Evolutionary conservation across 129 eudicot species (phyloP).

Genomic region (Oenanthe sinensis): DNA sequence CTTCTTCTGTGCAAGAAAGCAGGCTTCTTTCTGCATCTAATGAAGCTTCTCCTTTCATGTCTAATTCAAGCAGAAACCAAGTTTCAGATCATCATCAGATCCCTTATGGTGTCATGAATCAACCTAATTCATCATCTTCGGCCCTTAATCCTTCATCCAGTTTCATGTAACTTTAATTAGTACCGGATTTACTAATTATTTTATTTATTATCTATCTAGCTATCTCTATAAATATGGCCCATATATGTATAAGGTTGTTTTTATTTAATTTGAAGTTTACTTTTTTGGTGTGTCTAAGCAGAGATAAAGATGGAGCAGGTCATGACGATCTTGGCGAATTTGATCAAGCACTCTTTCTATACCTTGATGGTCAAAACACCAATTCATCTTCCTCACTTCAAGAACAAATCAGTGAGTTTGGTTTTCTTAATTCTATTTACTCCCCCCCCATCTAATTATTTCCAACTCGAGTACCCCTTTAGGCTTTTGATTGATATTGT

Average conservation of each 20-base stretch:
- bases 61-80: conserved; percentile 10
- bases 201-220: background rate
- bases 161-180: conserved; percentile 37
- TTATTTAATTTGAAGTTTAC: background rate
- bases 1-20: conserved; percentile 23
- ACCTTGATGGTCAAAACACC: conserved; percentile 75
- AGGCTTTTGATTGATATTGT: no score
- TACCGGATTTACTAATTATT: background rate
- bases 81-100: conserved; percentile 21
- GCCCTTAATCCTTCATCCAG: conserved; percentile 26
- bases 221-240: background rate
- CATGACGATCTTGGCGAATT: conserved; percentile 73
- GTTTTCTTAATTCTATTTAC: background rate
- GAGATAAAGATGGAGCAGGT: conserved; percentile 43
- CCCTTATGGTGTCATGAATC: conserved; percentile 52
- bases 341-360: conserved; percentile 80
- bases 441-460: background rate
- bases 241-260: background rate
- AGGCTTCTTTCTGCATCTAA: conserved; percentile 28
- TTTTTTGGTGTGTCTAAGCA: conserved; percentile 25
- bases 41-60: conserved; percentile 14
- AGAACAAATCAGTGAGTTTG: conserved; percentile 59
- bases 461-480: background rate
- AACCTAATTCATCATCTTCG: conserved; percentile 50
- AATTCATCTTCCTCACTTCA: conserved; percentile 30